Conservation (phyloP, 805 yeast genomes). For the Wickerhamiella lipophila region DNA sequence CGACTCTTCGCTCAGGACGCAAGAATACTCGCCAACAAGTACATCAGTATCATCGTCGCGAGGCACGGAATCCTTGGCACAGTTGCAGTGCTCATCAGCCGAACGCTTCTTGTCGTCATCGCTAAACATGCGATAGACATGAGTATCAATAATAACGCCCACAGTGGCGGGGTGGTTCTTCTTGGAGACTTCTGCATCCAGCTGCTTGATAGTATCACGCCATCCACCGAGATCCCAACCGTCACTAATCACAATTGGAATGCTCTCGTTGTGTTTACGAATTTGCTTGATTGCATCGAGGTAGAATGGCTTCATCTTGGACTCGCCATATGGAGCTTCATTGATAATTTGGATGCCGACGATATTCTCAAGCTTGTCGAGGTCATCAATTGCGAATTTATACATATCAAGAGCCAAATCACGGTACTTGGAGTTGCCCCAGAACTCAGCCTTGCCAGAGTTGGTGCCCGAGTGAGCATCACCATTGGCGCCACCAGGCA, state of each 20-base stretch:
- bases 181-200: conserved; percentile 29
- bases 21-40: conserved; percentile 80
- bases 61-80: conserved; percentile 16
- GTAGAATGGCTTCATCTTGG: conserved; percentile 44
- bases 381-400: conserved; percentile 49
- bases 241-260: conserved; percentile 77
- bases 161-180: conserved; percentile 26
- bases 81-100: conserved; percentile 50
- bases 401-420: conserved; percentile 39
- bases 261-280: conserved; percentile 37
- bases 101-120: conserved; percentile 55
- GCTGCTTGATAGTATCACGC: conserved; percentile 48
- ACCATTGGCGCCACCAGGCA: conserved; percentile 87
- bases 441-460: conserved; percentile 49
- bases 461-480: conserved; percentile 72
- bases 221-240: conserved; percentile 87
- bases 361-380: conserved; percentile 49
- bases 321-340: conserved; percentile 58
- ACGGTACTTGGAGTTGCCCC: conserved; percentile 34
- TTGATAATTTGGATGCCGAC: conserved; percentile 77
- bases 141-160: conserved; percentile 72
- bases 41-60: conserved; percentile 40
- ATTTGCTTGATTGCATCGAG: conserved; percentile 49
- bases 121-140: conserved; percentile 74
- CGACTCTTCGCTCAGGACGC: conserved; percentile 64